Evolutionary conservation across 139 green algal species (phyloP), one percentile per base, ranked within the genome.

Genomic region (Chlamydomonas sphaeroides): DNA sequence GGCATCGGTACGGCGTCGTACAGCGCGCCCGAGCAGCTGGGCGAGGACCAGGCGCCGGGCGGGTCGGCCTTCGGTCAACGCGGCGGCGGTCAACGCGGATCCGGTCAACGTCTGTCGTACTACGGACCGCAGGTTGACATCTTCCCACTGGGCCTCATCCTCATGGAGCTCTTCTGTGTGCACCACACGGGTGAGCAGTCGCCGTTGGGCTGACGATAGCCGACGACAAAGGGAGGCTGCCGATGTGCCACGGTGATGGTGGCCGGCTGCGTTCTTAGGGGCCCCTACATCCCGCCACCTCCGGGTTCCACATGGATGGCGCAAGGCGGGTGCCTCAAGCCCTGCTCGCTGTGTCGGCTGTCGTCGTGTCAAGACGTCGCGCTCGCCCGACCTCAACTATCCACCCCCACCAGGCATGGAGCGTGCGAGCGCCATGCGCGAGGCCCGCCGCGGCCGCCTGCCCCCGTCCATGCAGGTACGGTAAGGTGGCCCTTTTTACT

Each of bases 131-230:
- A 63, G 45, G 76, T 83, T 42, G 76, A 83, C 63, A 74, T 83
- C 45, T 83, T 66, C 35, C 76, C 76, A 23, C 63, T 83, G 76
- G 86, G 86, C 62, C 86, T 89, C 33, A 89, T 89, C 39, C 80
- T 89, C 26, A 87, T 89, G 80, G 86, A 89, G 75, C 86, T 89
- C 28, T 77, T 59, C 26, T 89, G 86, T 53, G n/a, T 70, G 23
- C 84, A 87, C 42, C 25, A 39, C 6, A 89, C 86, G 63, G 86
- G 86, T 86, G 56, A 26, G 18, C 15, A 30, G 51, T 10, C 51
- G 20, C 14, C 51, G 45, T 8, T 41, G 62, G 62, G 62, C 62
- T 7, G 32, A 30, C 26, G 15, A 30, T 21, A 67, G 30, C 8
- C n/a, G n/a, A n/a, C n/a, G n/a, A 18, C 25, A n/a, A 14, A 18